A percentile compares a stretch with the other conserved stretches of the same genome.
These are phyloP conservation scores for Penicillium sp. DNA, from an alignment of 2,329 filamentous ascomycete species.

Conservation along the genomic window DNA sequence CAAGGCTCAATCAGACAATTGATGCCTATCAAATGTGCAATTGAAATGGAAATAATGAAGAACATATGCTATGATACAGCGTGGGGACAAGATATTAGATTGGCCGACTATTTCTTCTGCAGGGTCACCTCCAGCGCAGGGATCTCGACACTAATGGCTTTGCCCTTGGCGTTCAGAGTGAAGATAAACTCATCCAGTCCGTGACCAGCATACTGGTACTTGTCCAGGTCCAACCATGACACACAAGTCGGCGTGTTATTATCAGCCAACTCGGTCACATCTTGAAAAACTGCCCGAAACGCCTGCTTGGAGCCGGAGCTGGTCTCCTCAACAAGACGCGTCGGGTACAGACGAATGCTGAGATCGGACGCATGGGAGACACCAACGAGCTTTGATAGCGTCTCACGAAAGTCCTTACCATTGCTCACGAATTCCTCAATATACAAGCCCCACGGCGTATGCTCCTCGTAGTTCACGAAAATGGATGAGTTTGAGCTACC, in stretches of 20 bases:
- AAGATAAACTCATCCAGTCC: conserved; percentile 33
- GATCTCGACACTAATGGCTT: conserved; percentile 27
- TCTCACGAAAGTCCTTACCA: conserved; percentile 22
- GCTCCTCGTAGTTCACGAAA: conserved; percentile 22
- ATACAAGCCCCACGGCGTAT: conserved; percentile 13
- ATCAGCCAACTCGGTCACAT: conserved; percentile 29
- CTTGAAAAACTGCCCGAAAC: conserved; percentile 26
- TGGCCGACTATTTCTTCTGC: background rate
- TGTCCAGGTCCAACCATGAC: conserved; percentile 31
- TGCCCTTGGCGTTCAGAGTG: conserved; percentile 20
- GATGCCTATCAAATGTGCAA: background rate
- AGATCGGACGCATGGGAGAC: conserved; percentile 12
- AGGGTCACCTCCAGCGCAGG: conserved; percentile 13
- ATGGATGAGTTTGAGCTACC: conserved; percentile 12
- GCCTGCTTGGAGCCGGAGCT: conserved; percentile 12
- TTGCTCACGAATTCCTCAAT: conserved; percentile 22
- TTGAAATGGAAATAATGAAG: background rate
- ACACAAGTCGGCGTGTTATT: conserved; percentile 31
- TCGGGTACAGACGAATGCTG: conserved; percentile 24
- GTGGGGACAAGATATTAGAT: background rate
- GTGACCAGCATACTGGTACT: conserved; percentile 19
- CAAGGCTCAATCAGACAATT: conserved; percentile 30
- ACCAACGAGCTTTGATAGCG: conserved; percentile 6
- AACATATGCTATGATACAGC: background rate
- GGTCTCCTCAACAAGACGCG: conserved; percentile 6